phyloP scores from a whole-genome alignment of 768 basidiomycete genomes.

The Suillus subaureus region DNA sequence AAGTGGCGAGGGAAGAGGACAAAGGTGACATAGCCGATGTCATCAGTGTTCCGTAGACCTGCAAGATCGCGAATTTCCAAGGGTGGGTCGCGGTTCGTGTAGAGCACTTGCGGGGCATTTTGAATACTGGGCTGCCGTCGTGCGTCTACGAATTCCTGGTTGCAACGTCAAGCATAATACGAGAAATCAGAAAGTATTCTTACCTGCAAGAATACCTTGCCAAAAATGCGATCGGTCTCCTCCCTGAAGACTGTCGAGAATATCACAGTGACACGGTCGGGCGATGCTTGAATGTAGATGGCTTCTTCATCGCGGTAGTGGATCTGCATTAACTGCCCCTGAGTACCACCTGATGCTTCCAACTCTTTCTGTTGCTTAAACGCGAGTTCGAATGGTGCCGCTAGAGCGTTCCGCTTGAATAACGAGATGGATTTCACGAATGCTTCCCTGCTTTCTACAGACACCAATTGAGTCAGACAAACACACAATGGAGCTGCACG shows the following conservation, averaged over 20 bases:
- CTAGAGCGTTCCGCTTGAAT: constrained; percentile 90
- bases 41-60: constrained; percentile 80
- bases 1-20: constrained; percentile 98
- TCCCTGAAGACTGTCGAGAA: constrained; percentile 97
- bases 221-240: constrained; percentile 96
- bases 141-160: constrained; percentile 98
- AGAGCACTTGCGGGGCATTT: constrained; percentile 95
- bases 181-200: constrained; percentile 14
- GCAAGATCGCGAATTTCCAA: constrained; percentile 91
- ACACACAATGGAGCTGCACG: constrained; percentile 21
- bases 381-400: constrained; percentile 91
- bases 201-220: constrained; percentile 98
- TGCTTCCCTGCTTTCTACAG: constrained; percentile 72
- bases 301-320: constrained; percentile 98
- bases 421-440: constrained; percentile 82
- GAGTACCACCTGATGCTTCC: constrained; percentile 66
- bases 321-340: constrained; percentile 87
- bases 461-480: constrained; percentile 14
- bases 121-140: constrained; percentile 90
- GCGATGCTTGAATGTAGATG: constrained; percentile 90
- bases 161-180: constrained; percentile 10
- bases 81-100: constrained; percentile 93
- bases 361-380: constrained; percentile 83
- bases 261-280: constrained; percentile 96
- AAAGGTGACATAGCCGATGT: constrained; percentile 96